Percentiles rank a stretch among this genome's conserved stretches.
Conservation (phyloP, 1,284 basidiomycete species). For the Takashimella koratensis region DNA sequence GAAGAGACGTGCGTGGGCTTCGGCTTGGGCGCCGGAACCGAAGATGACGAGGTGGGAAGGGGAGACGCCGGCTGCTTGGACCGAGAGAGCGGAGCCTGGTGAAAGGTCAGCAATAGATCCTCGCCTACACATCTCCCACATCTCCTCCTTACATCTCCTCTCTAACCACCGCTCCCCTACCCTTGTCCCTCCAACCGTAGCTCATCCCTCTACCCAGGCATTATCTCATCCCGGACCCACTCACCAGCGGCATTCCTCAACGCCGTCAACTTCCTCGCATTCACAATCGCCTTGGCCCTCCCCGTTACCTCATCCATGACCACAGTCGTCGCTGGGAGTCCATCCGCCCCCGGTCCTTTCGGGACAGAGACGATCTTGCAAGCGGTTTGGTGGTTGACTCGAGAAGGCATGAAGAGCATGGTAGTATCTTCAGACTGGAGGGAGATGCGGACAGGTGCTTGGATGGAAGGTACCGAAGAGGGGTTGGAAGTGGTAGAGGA, state of each 20-base stretch:
- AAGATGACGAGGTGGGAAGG: conserved; percentile 62
- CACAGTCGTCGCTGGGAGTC: conserved; percentile 70
- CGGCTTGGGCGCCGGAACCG: conserved; percentile 63
- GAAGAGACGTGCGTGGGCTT: conserved; percentile 65
- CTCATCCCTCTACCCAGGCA: no score
- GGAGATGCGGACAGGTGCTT: conserved; percentile 38
- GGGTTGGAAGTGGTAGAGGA: conserved; percentile 1
- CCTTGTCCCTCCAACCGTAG: no score
- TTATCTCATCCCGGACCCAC: conserved; percentile 22
- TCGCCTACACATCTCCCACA: no score
- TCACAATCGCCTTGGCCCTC: conserved; percentile 64
- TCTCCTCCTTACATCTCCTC: no score
- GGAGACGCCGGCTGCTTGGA: conserved; percentile 47
- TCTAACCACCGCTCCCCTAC: no score
- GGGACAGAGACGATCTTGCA: conserved; percentile 74
- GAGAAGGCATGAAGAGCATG: conserved; percentile 49
- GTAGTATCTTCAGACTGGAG: conserved; percentile 26
- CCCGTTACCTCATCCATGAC: conserved; percentile 69
- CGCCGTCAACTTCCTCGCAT: conserved; percentile 70
- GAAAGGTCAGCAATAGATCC: no score
- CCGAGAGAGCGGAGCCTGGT: conserved; percentile 68
- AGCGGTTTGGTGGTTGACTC: conserved; percentile 44
- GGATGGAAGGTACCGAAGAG: conserved; percentile 21
- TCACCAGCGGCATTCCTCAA: conserved; percentile 73
- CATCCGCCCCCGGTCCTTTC: conserved; percentile 49